Conservation (phyloP, 805 yeast genomes). For the Zygosaccharomyces rouxii region DNA sequence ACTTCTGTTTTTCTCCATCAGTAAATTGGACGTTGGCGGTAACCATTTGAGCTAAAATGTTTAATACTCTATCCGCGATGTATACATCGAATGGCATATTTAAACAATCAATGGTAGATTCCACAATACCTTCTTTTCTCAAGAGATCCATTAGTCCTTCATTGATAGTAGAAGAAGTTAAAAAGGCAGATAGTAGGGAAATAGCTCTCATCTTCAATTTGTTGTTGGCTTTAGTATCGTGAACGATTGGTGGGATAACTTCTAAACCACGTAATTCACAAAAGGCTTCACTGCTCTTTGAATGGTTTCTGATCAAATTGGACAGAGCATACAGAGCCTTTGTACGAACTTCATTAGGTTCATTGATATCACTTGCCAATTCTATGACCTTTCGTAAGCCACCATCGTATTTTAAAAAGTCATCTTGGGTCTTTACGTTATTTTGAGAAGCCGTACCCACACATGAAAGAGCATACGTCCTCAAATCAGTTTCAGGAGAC, state of each 20-base stretch:
- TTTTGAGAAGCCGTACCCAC: conserved; percentile 93
- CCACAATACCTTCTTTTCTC: conserved; percentile 34
- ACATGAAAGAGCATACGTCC: conserved; percentile 61
- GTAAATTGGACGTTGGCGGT: conserved; percentile 44
- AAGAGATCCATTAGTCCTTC: conserved; percentile 37
- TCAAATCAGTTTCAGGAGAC: conserved; percentile 42
- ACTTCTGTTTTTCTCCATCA: conserved; percentile 38
- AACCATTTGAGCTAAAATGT: conserved; percentile 45
- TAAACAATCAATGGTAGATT: conserved; percentile 27
- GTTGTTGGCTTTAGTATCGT: conserved; percentile 23
- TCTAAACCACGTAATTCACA: conserved; percentile 60
- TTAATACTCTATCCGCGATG: conserved; percentile 54
- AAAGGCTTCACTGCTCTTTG: conserved; percentile 52
- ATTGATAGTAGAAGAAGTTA: conserved; percentile 47
- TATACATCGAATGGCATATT: conserved; percentile 38
- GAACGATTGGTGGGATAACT: conserved; percentile 37
- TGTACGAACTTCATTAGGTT: conserved; percentile 39
- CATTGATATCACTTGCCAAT: conserved; percentile 34
- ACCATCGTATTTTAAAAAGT: conserved; percentile 48
- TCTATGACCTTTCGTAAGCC: conserved; percentile 46
- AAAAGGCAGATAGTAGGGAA: conserved; percentile 54
- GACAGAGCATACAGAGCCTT: conserved; percentile 80
- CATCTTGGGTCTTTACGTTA: conserved; percentile 70
- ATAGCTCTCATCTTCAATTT: conserved; percentile 51
- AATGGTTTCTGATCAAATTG: conserved; percentile 65